Percentiles rank a stretch among this genome's conserved stretches.
phyloP scores from a whole-genome alignment of 202 grass and related monocot species.

The Carex arenaria region DNA sequence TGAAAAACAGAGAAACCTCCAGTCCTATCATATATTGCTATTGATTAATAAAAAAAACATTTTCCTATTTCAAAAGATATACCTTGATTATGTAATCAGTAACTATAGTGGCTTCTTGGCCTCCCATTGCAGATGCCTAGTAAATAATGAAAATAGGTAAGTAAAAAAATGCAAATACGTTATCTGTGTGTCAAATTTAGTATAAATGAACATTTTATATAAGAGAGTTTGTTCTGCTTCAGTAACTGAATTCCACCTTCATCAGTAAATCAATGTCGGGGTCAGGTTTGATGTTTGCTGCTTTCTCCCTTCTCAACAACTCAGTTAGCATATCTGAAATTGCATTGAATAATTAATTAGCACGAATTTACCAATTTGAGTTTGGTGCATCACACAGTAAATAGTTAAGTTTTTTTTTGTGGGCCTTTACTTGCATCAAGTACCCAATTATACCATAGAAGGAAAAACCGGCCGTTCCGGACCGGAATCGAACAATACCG shows the following conservation, averaged over 20 bases:
- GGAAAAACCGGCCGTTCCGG: too few relatives aligned
- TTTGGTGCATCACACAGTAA: neutral
- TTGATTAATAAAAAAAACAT: neutral
- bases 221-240: neutral
- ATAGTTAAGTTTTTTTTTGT: too few relatives aligned
- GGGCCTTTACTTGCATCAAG: too few relatives aligned
- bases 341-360: neutral
- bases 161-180: neutral
- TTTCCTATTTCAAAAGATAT: neutral
- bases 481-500: too few relatives aligned
- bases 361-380: neutral
- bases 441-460: too few relatives aligned
- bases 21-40: neutral
- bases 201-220: neutral
- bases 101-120: conserved; percentile 49
- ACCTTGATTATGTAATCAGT: conserved; percentile 90
- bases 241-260: conserved; percentile 24
- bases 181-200: neutral
- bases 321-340: conserved; percentile 41
- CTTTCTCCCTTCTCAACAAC: conserved; percentile 34
- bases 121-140: conserved; percentile 57
- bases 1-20: neutral
- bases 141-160: neutral
- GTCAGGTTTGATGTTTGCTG: conserved; percentile 38
- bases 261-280: conserved; percentile 39